Evolutionary conservation across 495 filamentous ascomycete genomes (phyloP).

Genomic region (Talaromyces thailandensis): DNA sequence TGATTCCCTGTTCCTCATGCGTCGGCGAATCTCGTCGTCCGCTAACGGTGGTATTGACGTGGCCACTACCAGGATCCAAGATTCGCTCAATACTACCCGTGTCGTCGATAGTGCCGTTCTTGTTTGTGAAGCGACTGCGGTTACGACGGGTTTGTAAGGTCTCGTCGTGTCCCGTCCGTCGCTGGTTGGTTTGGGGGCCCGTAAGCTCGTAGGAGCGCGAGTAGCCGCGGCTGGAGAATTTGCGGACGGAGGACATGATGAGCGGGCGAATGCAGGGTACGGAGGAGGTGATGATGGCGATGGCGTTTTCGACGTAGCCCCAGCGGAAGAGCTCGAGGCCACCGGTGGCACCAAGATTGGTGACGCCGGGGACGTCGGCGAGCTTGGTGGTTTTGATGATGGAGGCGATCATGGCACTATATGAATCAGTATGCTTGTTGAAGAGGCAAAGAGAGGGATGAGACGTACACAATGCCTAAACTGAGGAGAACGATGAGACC

Average conservation of each 20-base stretch:
- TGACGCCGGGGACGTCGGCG: constrained; percentile 15
- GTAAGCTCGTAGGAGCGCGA: constrained; percentile 26
- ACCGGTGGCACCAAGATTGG: constrained; percentile 13
- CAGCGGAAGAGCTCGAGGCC: constrained; percentile 19
- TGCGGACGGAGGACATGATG: constrained; percentile 27
- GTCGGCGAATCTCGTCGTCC: constrained; percentile 12
- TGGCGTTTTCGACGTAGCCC: constrained; percentile 18
- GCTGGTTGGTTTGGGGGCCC: constrained; percentile 13
- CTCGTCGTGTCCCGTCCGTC: constrained; percentile 10
- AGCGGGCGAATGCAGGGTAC: constrained; percentile 22
- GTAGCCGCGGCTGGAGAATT: constrained; percentile 21
- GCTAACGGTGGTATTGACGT: constrained; percentile 11
- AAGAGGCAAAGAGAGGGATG: too few relatives aligned
- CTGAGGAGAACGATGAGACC: constrained; percentile 34
- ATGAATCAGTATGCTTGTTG: background rate
- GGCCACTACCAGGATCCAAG: constrained; percentile 9
- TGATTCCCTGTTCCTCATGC: constrained; percentile 14
- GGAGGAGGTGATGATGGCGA: constrained; percentile 25
- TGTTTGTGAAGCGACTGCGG: background rate
- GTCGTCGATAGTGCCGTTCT: constrained; percentile 12
- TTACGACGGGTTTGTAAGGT: constrained; percentile 5
- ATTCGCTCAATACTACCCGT: constrained; percentile 24
- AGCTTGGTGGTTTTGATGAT: constrained; percentile 23
- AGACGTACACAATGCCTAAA: constrained; percentile 34
- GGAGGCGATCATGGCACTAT: constrained; percentile 22